A percentile compares a stretch with the other conserved stretches of the same genome.
These are phyloP conservation scores for Zygoascus ofunaensis DNA, from an alignment of 805 yeast genomes.

Conservation along the genomic window DNA sequence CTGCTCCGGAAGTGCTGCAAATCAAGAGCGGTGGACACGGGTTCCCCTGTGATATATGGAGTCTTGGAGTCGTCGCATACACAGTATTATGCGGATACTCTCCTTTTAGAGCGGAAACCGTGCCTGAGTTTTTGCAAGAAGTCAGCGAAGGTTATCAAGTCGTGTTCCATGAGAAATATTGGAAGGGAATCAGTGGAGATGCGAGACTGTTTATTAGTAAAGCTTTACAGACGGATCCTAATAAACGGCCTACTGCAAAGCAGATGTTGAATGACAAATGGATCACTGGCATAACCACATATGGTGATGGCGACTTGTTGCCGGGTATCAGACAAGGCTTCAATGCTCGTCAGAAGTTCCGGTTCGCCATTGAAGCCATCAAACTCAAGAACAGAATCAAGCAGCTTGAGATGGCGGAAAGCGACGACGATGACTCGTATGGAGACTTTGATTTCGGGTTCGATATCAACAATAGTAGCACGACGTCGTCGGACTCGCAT, in stretches of 20 bases:
- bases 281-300: slow-evolving; percentile 42
- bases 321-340: slow-evolving; percentile 74
- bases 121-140: slow-evolving; percentile 71
- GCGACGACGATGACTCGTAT: slow-evolving; percentile 37
- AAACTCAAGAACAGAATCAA: slow-evolving; percentile 70
- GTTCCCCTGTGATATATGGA: slow-evolving; percentile 94
- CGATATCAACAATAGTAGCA: background rate
- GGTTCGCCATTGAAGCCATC: slow-evolving; percentile 78
- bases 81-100: slow-evolving; percentile 87
- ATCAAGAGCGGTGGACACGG: slow-evolving; percentile 68
- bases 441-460: background rate
- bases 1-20: slow-evolving; percentile 87
- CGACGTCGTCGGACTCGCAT: slow-evolving; percentile 2
- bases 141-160: slow-evolving; percentile 66
- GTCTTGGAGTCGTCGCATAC: slow-evolving; percentile 85
- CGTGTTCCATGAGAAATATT: slow-evolving; percentile 78
- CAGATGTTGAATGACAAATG: slow-evolving; percentile 65
- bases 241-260: slow-evolving; percentile 56
- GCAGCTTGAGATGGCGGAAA: slow-evolving; percentile 38
- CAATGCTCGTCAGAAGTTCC: slow-evolving; percentile 74
- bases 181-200: slow-evolving; percentile 70
- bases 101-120: slow-evolving; percentile 80
- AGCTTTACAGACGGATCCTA: slow-evolving; percentile 61
- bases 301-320: slow-evolving; percentile 52
- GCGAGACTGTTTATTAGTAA: slow-evolving; percentile 72